phyloP scores from a whole-genome alignment of 257 asterid genomes.

The Vinca minor region DNA sequence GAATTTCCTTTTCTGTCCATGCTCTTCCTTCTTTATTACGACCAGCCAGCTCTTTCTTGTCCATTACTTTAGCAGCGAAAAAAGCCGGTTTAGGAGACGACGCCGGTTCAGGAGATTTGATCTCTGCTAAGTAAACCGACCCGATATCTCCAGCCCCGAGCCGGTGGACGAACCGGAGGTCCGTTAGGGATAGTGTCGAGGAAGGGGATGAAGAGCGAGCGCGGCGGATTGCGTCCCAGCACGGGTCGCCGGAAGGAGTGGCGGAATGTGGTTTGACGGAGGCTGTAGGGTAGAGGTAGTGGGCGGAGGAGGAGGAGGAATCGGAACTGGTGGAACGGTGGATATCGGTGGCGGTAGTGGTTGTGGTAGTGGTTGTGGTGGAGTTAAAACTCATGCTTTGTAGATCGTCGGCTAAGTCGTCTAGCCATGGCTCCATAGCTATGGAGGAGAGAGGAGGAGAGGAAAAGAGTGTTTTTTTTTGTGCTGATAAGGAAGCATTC shows the following conservation, averaged over 20 bases:
- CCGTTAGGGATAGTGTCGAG: conserved; percentile 48
- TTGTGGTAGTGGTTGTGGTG: conserved; percentile 48
- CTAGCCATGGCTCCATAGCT: conserved; percentile 65
- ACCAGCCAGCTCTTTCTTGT: conserved; percentile 61
- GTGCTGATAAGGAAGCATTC: too few relatives aligned
- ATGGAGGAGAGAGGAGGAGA: not conserved
- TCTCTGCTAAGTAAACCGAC: conserved; percentile 78
- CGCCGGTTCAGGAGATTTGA: conserved; percentile 28
- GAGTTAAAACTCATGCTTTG: conserved; percentile 92
- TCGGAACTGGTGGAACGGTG: conserved; percentile 84
- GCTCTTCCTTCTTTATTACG: conserved; percentile 90
- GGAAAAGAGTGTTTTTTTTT: not conserved
- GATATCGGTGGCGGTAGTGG: conserved; percentile 52
- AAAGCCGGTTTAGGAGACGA: conserved; percentile 21
- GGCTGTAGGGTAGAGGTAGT: conserved; percentile 22
- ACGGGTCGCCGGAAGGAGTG: conserved; percentile 63
- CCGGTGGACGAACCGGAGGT: conserved; percentile 84
- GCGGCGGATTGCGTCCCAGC: conserved; percentile 66
- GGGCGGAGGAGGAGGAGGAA: conserved; percentile 56
- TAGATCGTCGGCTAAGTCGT: conserved; percentile 71
- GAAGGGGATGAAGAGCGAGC: conserved; percentile 20
- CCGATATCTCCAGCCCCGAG: conserved; percentile 96
- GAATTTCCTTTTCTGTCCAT: conserved; percentile 75
- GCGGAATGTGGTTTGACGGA: conserved; percentile 33
- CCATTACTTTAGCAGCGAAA: conserved; percentile 94